These are phyloP conservation scores for Salix exigua DNA, from an alignment of 345 rosid genomes.

Conservation along the genomic window DNA sequence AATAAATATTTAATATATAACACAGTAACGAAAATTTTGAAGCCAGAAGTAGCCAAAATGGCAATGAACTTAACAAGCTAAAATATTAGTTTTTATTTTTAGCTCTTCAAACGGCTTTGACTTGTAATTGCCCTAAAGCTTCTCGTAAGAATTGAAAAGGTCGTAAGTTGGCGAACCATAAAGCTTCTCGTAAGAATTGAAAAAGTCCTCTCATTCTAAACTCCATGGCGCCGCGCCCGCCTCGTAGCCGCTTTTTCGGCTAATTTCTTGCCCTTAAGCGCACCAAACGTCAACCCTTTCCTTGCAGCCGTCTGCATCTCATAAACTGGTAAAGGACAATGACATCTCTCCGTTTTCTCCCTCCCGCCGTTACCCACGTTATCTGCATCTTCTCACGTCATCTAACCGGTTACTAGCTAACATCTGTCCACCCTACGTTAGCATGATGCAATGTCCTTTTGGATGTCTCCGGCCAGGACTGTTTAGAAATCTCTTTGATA, in stretches of 20 bases:
- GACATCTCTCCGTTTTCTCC: neutral
- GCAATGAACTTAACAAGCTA: too few species aligned
- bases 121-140: too few species aligned
- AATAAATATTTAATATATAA: too few species aligned
- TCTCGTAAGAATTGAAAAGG: too few species aligned
- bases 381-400: neutral
- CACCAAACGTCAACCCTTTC: conserved; percentile 4
- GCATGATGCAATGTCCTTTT: conserved; percentile 3
- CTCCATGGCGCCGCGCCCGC: conserved; percentile 5
- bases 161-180: conserved; percentile 32
- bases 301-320: conserved; percentile 8
- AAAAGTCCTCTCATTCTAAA: neutral
- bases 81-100: too few species aligned
- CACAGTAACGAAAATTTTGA: too few species aligned
- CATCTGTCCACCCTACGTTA: neutral
- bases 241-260: neutral
- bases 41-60: too few species aligned
- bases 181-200: too few species aligned
- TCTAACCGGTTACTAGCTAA: neutral
- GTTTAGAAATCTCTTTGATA: too few species aligned
- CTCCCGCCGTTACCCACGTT: neutral
- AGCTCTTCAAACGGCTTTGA: too few species aligned
- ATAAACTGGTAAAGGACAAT: neutral
- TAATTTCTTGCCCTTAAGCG: neutral
- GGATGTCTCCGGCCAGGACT: neutral